A percentile compares a stretch with the other conserved stretches of the same genome.
These are phyloP conservation scores for Tetracladium maxilliforme DNA, from an alignment of 2,329 filamentous ascomycete genomes.

Conservation along the genomic window DNA sequence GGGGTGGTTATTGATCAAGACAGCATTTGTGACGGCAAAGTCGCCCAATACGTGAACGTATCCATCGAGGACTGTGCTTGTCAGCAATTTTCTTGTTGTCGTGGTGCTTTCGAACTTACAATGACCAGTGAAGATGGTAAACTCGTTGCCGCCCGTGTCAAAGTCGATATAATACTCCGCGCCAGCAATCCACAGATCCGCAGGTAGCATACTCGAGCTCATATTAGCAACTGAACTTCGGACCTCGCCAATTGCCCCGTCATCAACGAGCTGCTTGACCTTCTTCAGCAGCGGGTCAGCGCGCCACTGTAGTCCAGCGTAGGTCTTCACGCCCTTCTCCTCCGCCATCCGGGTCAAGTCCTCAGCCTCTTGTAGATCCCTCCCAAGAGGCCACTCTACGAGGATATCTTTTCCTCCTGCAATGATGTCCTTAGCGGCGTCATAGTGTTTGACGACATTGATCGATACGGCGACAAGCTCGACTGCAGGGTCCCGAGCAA, in stretches of 20 bases:
- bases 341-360: constrained; percentile 25
- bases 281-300: constrained; percentile 22
- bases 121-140: constrained; percentile 14
- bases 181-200: constrained; percentile 9
- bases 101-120: constrained; percentile 8
- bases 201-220: no score
- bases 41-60: constrained; percentile 17
- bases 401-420: constrained; percentile 29
- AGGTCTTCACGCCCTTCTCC: constrained; percentile 21
- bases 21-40: constrained; percentile 11
- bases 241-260: constrained; percentile 26
- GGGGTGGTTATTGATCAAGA: constrained; percentile 11
- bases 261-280: constrained; percentile 23
- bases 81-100: neutral
- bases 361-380: constrained; percentile 21
- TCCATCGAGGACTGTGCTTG: constrained; percentile 14
- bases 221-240: constrained; percentile 6
- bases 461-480: constrained; percentile 30
- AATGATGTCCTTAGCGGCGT: constrained; percentile 23
- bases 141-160: constrained; percentile 8
- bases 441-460: constrained; percentile 25
- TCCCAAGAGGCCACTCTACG: constrained; percentile 32
- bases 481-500: constrained; percentile 28
- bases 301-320: constrained; percentile 30
- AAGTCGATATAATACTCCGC: constrained; percentile 10